These are phyloP conservation scores for Zychaea mexicana DNA, from an alignment of 371 early-diverging fungal species.

Conservation along the genomic window DNA sequence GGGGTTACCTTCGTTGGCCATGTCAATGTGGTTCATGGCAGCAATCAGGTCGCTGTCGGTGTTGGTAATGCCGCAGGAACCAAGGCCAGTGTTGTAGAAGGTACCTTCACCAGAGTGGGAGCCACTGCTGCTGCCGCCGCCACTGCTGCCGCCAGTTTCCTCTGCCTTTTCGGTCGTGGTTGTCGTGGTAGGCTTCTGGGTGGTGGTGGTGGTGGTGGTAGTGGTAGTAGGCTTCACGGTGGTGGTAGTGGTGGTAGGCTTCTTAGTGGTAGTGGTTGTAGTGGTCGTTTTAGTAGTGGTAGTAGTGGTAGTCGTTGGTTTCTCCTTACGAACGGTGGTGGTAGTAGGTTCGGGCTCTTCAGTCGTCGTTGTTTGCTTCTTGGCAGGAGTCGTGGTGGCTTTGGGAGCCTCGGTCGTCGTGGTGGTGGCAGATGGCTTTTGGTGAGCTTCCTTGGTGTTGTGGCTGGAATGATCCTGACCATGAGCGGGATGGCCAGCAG, in stretches of 20 bases:
- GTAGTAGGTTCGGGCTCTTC: not conserved
- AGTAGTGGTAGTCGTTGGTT: not conserved
- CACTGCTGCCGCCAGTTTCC: not conserved
- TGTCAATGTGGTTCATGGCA: constrained; percentile 41
- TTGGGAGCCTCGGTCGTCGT: constrained; percentile 4
- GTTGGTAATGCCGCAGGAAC: constrained; percentile 35
- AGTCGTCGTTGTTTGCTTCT: constrained; percentile 8
- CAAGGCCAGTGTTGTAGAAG: constrained; percentile 30
- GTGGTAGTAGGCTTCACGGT: not conserved
- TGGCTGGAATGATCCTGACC: no score
- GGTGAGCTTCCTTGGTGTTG: not conserved
- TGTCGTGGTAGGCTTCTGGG: not conserved
- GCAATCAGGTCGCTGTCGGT: constrained; percentile 26
- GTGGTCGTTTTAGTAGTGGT: no score
- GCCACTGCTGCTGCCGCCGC: constrained; percentile 2
- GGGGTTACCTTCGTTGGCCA: constrained; percentile 36
- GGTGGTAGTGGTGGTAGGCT: constrained; percentile 6
- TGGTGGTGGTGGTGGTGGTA: constrained; percentile 4
- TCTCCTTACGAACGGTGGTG: not conserved
- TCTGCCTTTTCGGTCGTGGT: constrained; percentile 7
- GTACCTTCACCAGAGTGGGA: constrained; percentile 40
- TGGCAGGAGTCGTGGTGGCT: not conserved
- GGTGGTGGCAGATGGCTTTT: not conserved
- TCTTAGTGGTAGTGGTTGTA: no score
- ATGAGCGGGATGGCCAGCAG: constrained; percentile 1